Percentiles rank a stretch among this genome's conserved stretches.
phyloP scores from a whole-genome alignment of 108 stramenopile genomes.

The Cyclotella atomus region DNA sequence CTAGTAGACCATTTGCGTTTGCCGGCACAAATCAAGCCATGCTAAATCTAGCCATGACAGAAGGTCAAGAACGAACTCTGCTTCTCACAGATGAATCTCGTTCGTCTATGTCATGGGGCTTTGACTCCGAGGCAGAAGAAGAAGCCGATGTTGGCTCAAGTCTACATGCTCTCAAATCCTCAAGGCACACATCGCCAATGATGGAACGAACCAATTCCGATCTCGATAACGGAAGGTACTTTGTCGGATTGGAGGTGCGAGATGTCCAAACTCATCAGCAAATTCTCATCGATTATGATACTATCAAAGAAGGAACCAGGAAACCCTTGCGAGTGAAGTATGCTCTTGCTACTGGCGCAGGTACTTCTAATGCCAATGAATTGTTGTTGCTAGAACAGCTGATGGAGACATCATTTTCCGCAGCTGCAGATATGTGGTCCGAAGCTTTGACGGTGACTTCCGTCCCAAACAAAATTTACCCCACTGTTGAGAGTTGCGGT shows the following conservation, averaged over 20 bases:
- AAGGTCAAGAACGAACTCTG: background rate
- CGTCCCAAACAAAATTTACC: conserved; percentile 31
- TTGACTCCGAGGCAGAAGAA: background rate
- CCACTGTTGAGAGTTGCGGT: conserved; percentile 35
- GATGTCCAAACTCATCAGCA: conserved; percentile 40
- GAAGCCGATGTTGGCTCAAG: background rate
- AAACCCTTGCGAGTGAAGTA: conserved; percentile 36
- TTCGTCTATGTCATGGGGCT: conserved; percentile 3
- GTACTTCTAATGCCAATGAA: background rate
- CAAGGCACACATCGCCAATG: conserved; percentile 9
- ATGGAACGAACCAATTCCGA: conserved; percentile 24
- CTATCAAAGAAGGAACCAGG: background rate
- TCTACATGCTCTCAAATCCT: background rate
- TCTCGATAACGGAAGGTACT: conserved; percentile 41
- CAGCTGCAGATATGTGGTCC: conserved; percentile 25
- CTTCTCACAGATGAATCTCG: background rate
- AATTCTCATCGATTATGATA: conserved; percentile 42
- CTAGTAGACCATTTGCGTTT: conserved; percentile 30
- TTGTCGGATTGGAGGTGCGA: conserved; percentile 45
- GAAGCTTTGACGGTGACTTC: conserved; percentile 24
- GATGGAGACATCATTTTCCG: conserved; percentile 22
- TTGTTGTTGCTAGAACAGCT: conserved; percentile 11
- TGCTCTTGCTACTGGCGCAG: conserved; percentile 13
- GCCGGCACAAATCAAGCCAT: conserved; percentile 36
- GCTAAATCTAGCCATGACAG: background rate